A percentile compares a stretch with the other conserved stretches of the same genome.
phyloP scores from a whole-genome alignment of 75 land plant species.

The Adiantum capillusveneris region DNA sequence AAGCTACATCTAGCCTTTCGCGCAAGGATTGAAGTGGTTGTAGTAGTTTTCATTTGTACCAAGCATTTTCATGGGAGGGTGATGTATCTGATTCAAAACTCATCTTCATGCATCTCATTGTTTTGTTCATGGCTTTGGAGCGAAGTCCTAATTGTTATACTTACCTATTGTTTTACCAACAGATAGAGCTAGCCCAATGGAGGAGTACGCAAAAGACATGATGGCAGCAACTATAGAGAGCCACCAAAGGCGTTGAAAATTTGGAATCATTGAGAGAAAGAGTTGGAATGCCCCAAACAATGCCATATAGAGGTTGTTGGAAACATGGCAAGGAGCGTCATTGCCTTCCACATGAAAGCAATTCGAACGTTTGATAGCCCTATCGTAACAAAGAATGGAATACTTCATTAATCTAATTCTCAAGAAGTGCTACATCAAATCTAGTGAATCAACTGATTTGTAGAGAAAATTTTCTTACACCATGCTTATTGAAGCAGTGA shows the following conservation, averaged over 20 bases:
- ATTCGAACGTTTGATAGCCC: constrained; percentile 63
- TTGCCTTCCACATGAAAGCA: constrained; percentile 67
- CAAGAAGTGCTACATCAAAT: background rate
- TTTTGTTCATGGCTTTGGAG: too few relatives aligned
- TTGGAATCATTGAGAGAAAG: constrained; percentile 66
- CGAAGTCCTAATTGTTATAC: too few relatives aligned
- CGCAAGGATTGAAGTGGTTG: too few relatives aligned
- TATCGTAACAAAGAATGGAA: too few relatives aligned
- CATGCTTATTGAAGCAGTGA: constrained; percentile 64
- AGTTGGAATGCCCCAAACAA: constrained; percentile 65
- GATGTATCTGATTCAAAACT: too few relatives aligned
- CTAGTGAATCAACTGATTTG: background rate
- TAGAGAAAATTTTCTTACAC: constrained; percentile 34
- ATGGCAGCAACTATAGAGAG: constrained; percentile 72
- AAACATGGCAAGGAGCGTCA: constrained; percentile 39
- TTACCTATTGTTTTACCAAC: constrained; percentile 40
- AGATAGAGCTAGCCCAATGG: constrained; percentile 69
- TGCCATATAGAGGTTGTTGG: constrained; percentile 43
- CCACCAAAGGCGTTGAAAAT: constrained; percentile 59
- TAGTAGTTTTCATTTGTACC: too few relatives aligned
- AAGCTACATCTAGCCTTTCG: too few relatives aligned
- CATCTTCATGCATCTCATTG: too few relatives aligned
- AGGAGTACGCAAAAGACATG: constrained; percentile 79
- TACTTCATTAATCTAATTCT: too few relatives aligned
- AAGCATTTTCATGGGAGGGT: too few relatives aligned